Conservation (phyloP, 768 basidiomycete species). For the Strobilomyces echinocephalus region DNA sequence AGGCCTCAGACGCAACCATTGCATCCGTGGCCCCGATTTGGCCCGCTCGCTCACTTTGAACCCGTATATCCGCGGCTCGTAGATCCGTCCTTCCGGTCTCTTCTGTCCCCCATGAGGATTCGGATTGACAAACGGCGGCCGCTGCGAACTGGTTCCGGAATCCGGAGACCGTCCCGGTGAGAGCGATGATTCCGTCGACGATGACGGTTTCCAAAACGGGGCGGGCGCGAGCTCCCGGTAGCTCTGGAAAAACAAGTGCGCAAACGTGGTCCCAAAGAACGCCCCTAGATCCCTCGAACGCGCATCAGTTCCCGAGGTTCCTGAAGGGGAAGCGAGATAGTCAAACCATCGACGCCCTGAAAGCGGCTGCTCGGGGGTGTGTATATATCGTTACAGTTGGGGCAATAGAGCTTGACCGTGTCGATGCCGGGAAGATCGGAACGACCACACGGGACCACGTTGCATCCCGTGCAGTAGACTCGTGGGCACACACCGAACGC, state of each 20-base stretch:
- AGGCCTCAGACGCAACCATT: constrained; percentile 89
- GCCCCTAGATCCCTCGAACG: constrained; percentile 58
- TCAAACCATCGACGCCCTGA: constrained; percentile 87
- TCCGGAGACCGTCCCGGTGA: constrained; percentile 56
- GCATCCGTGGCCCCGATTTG: constrained; percentile 93
- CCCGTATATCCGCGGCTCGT: constrained; percentile 91
- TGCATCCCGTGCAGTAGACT: constrained; percentile 84
- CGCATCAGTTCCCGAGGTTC: constrained; percentile 9
- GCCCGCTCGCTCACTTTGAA: constrained; percentile 97
- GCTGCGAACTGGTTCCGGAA: constrained; percentile 44
- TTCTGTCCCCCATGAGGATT: constrained; percentile 89
- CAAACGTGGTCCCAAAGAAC: constrained; percentile 99
- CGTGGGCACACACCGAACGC: constrained; percentile 94
- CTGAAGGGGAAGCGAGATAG: constrained; percentile 5
- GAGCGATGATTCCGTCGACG: constrained; percentile 45
- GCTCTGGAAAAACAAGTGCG: constrained; percentile 96
- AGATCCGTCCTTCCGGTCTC: constrained; percentile 79
- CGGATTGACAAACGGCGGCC: constrained; percentile 73
- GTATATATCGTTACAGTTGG: constrained; percentile 97
- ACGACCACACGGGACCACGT: constrained; percentile 91
- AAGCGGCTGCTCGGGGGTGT: constrained; percentile 93
- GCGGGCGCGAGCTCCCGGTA: constrained; percentile 94
- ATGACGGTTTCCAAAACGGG: constrained; percentile 80
- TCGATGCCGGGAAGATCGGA: constrained; percentile 95
- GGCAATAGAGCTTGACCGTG: constrained; percentile 96